Conservation (phyloP, 768 basidiomycete genomes). For the Tricholoma matsutake region DNA sequence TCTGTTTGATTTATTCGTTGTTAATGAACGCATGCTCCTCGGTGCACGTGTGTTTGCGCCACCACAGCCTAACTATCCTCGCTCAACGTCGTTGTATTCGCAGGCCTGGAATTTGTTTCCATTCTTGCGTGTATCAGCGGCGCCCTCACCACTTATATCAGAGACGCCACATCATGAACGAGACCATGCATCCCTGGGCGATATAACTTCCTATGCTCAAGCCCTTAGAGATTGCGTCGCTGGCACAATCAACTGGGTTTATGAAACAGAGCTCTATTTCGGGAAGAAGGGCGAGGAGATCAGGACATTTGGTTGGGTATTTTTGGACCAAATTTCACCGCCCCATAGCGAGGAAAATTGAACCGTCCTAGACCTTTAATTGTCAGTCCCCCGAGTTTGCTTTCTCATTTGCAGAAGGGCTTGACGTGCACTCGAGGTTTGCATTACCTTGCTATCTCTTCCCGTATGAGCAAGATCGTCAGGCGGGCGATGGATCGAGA, state of each 20-base stretch:
- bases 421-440: background rate
- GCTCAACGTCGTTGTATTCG: slow-evolving; percentile 13
- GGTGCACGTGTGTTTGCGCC: slow-evolving; percentile 13
- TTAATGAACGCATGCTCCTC: slow-evolving; percentile 23
- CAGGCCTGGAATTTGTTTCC: slow-evolving; percentile 15
- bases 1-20: slow-evolving; percentile 33
- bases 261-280: slow-evolving; percentile 61
- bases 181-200: slow-evolving; percentile 10
- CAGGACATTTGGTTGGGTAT: slow-evolving; percentile 61
- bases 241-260: slow-evolving; percentile 62
- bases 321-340: slow-evolving; percentile 29
- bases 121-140: slow-evolving; percentile 3
- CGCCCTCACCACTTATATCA: slow-evolving; percentile 1
- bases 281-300: slow-evolving; percentile 56
- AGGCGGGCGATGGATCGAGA: background rate
- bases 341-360: slow-evolving; percentile 1
- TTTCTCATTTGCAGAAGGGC: background rate
- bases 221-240: slow-evolving; percentile 54
- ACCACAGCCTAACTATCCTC: slow-evolving; percentile 12
- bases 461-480: background rate
- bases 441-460: background rate
- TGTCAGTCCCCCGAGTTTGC: background rate
- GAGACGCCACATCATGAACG: slow-evolving; percentile 9
- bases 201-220: slow-evolving; percentile 37
- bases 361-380: background rate